These are phyloP conservation scores for Stentor coeruleus DNA, from an alignment of 73 alveolate species.

Conservation along the genomic window DNA sequence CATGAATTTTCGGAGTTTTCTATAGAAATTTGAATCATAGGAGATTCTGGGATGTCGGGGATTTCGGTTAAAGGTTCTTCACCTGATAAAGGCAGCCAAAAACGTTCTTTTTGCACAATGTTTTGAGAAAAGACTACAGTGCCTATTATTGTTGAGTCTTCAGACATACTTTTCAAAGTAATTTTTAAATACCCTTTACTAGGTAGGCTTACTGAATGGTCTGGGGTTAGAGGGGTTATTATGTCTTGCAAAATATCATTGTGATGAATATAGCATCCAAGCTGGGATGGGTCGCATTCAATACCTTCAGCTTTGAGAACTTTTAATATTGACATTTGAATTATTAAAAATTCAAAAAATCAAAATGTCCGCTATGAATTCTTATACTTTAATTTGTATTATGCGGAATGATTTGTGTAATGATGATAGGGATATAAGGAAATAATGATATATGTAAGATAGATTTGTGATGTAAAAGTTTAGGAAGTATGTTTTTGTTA, in stretches of 20 bases:
- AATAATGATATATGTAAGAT: no score
- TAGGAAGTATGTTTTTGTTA: no score
- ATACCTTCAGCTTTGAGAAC: neutral
- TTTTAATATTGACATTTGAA: neutral
- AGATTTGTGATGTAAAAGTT: no score
- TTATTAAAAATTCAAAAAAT: no score
- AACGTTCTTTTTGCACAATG: neutral
- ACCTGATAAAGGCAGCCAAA: neutral
- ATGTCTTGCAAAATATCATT: neutral
- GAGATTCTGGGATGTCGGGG: neutral
- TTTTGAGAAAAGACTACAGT: neutral
- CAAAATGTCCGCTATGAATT: no score
- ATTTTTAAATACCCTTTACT: neutral
- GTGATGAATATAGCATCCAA: neutral
- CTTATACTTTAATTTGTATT: no score
- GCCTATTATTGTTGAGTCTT: neutral
- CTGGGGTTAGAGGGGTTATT: neutral
- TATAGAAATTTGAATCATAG: neutral
- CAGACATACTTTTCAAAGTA: neutral
- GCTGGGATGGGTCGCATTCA: neutral
- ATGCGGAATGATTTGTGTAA: no score
- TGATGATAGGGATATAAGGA: no score
- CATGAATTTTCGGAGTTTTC: neutral
- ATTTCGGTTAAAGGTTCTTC: neutral
- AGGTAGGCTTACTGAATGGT: neutral